Evolutionary conservation across 2,329 filamentous ascomycete species (phyloP).

Genomic region (Colletotrichum chrysophilum): DNA sequence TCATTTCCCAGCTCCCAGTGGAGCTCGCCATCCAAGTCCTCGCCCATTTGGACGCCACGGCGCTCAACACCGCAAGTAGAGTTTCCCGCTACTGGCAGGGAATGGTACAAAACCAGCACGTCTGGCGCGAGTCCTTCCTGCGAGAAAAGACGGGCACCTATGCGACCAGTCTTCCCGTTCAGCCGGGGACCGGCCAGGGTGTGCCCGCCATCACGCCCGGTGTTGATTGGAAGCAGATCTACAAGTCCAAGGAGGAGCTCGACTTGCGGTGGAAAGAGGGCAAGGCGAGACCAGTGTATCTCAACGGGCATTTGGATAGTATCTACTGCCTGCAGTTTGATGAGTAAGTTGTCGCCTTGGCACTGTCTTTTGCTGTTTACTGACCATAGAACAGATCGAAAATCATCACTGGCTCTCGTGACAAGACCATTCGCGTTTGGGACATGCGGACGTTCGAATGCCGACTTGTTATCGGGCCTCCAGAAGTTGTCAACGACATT

Average conservation of each 20-base stretch:
- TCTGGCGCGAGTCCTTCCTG: slow-evolving; percentile 69
- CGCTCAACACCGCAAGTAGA: slow-evolving; percentile 51
- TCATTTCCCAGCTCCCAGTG: slow-evolving; percentile 57
- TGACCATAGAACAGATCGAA: slow-evolving; percentile 70
- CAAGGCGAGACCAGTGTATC: slow-evolving; percentile 81
- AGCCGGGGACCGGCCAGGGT: slow-evolving; percentile 61
- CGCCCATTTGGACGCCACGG: slow-evolving; percentile 57
- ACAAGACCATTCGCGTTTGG: slow-evolving; percentile 96
- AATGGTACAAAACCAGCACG: slow-evolving; percentile 56
- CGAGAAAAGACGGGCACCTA: slow-evolving; percentile 66
- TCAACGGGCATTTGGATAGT: slow-evolving; percentile 92
- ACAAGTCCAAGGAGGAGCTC: slow-evolving; percentile 76
- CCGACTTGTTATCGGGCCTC: slow-evolving; percentile 83
- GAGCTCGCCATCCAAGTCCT: slow-evolving; percentile 67
- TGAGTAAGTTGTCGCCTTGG: slow-evolving; percentile 64
- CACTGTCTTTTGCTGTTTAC: slow-evolving; percentile 18
- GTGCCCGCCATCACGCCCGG: slow-evolving; percentile 60
- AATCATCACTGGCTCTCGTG: slow-evolving; percentile 94
- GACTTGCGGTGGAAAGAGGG: slow-evolving; percentile 81
- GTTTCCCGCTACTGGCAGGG: slow-evolving; percentile 59
- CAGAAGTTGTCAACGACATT: slow-evolving; percentile 61
- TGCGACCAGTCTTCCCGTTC: slow-evolving; percentile 59
- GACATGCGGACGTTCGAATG: slow-evolving; percentile 90
- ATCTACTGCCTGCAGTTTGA: slow-evolving; percentile 99
- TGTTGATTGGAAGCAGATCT: slow-evolving; percentile 88